Conservation (phyloP, 2,329 filamentous ascomycete genomes). For the Cryphonectria carpinicola region DNA sequence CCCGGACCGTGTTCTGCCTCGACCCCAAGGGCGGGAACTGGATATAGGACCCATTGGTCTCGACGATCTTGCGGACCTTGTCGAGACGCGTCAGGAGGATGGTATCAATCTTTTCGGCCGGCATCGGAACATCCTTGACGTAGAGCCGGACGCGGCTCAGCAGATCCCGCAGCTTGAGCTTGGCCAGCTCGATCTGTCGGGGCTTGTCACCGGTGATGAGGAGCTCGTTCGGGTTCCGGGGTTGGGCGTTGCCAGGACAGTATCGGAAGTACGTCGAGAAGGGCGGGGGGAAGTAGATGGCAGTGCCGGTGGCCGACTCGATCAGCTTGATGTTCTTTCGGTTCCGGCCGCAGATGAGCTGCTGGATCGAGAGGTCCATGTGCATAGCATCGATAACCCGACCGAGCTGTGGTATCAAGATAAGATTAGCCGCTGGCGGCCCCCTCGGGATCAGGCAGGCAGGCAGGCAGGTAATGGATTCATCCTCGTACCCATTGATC, state of each 20-base stretch:
- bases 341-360: constrained; percentile 88
- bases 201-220: constrained; percentile 91
- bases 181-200: constrained; percentile 84
- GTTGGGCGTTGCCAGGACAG: constrained; percentile 77
- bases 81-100: constrained; percentile 89
- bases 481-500: constrained; percentile 75
- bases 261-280: constrained; percentile 93
- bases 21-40: constrained; percentile 87
- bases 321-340: constrained; percentile 98
- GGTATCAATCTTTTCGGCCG: constrained; percentile 91
- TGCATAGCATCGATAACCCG: constrained; percentile 78
- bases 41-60: constrained; percentile 93
- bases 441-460: background rate
- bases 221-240: constrained; percentile 85
- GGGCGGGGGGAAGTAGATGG: constrained; percentile 96
- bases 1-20: constrained; percentile 80
- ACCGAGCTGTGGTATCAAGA: constrained; percentile 58
- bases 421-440: constrained; percentile 38
- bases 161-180: constrained; percentile 87
- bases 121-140: constrained; percentile 90
- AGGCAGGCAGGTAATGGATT: background rate
- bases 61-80: constrained; percentile 97
- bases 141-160: constrained; percentile 80
- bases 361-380: constrained; percentile 86
- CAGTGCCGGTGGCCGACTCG: constrained; percentile 91